A percentile compares a stretch with the other conserved stretches of the same genome.
phyloP scores from a whole-genome alignment of 768 basidiomycete species.

The Porpolomopsis calyptriformis region DNA sequence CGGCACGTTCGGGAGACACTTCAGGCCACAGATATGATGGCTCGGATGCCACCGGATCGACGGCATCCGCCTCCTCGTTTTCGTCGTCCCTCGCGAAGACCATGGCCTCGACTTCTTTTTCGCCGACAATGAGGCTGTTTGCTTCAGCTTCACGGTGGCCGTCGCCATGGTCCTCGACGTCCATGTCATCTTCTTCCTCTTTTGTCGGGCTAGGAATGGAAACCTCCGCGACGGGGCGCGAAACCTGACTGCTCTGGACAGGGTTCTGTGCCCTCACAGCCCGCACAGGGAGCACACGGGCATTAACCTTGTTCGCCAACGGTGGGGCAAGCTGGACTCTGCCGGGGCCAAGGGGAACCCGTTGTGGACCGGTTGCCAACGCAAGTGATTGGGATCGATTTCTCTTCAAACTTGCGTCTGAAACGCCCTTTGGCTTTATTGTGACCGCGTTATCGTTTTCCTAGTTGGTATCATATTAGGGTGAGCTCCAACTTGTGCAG shows the following conservation, averaged over 20 bases:
- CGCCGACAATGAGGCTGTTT: constrained; percentile 30
- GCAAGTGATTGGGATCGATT: constrained; percentile 54
- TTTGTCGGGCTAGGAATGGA: constrained; percentile 14
- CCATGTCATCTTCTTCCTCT: constrained; percentile 35
- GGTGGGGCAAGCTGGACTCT: constrained; percentile 36
- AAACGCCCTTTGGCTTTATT: constrained; percentile 55
- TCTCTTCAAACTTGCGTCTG: constrained; percentile 49
- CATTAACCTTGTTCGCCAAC: constrained; percentile 30
- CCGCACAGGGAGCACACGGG: constrained; percentile 22
- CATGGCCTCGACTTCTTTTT: constrained; percentile 58
- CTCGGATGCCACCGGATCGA: constrained; percentile 24
- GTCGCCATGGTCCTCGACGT: constrained; percentile 31
- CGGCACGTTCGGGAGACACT: constrained; percentile 48
- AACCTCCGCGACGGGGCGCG: constrained; percentile 34
- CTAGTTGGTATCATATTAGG: constrained; percentile 20
- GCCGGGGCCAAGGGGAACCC: constrained; percentile 56
- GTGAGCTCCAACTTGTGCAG: neutral
- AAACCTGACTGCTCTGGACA: constrained; percentile 26
- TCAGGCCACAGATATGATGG: constrained; percentile 63
- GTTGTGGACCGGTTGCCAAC: constrained; percentile 29
- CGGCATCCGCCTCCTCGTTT: constrained; percentile 27
- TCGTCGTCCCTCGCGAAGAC: constrained; percentile 41
- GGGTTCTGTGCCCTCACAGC: constrained; percentile 13
- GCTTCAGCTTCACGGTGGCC: constrained; percentile 27
- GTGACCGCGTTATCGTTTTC: constrained; percentile 36